Base-by-base conservation (phyloP, 805 yeast species). In the Candida xiaguanensis region DNA sequence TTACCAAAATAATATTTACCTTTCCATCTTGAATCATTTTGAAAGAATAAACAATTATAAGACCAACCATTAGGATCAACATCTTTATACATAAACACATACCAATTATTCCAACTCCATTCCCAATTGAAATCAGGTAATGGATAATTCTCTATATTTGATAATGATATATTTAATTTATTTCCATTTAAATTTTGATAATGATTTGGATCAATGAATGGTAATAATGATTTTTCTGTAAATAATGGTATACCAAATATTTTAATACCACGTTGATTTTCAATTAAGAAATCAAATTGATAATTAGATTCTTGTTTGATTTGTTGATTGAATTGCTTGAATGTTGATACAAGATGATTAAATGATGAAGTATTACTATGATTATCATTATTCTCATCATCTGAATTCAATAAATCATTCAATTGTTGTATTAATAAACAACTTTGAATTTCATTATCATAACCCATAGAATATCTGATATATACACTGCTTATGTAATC, bases 31-130 rank as follows among this genome's bases (percentile, higher is more conserved):
- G 48, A 49, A 43, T 47, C 50, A 15, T 74, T 61, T 8, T 63
- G 56, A 50, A 73, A 74, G 43, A 80, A 74, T 17, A 70, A 48
- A 59, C 75, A 64, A 41, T 84, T 70, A 52, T 85, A 86, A 23
- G 72, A 55, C 95, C 95, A 85, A n/a, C 95, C 95, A 51, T 82
- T 85, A 50, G 84, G 90, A 56, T 85, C 95, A 15, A 78, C 83
- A 51, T 84, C 88, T 29, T 65, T 62, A 31, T 68, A 56, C 91
- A 86, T 82, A 42, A 81, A 69, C 2, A 83, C 81, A 49, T 78
- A 81, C 95, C 95, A 85, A 39, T 70, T 65, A 11, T 67, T 67
- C 88, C 89, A 82, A 8, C 54, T 54, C 89, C 89, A 82, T 39
- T 57, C 52, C 89, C 88, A 82, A 31, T 67, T 58, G 16, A 74